Evolutionary conservation across 805 yeast genomes (phyloP), one percentile per base, ranked within the genome.

Genomic region (Kuraishia hungarica): DNA sequence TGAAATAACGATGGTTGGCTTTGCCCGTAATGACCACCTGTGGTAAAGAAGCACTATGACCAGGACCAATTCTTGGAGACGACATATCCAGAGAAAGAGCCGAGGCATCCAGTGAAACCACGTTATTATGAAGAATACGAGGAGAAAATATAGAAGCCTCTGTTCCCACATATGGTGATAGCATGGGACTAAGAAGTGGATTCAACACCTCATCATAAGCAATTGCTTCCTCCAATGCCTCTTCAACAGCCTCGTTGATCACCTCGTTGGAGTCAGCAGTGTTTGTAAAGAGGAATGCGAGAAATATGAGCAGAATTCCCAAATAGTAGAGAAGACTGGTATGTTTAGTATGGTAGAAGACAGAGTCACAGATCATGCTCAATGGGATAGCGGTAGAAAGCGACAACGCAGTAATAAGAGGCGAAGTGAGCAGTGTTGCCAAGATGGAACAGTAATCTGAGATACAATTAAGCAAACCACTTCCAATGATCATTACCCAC

Each of bases 401-500:
- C 2, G 83, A 78, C 46, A 80, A 67, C 2, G 83, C 72, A 1
- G 81, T 75, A 17, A 79, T 73, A 55, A 80, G 69, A 0, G 85
- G 85, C 51, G 82, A 78, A 0, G 84, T 80, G 47, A 79, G 67
- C 21, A 80, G 62, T 69, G 79, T 72, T 7, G 84, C 82, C 15
- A 78, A 60, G n/a, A 79, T 72, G 0, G 80, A 75, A 39, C 72
- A 69, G 58, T 74, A 80, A 59, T 80, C 85, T 0, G 83, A 78
- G 6, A 77, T 61, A 20, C 76, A 75, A 10, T 79, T 74, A 43
- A 78, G 70, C 2, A 78, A 59, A 0, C 82, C 80, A 56, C 78
- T 72, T 50, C 71, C 56, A 0, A 75, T 43, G 1, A 80, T 64
- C 17, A 70, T 57, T 17, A 72, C 52, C 20, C 77, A 65, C 7